Percentiles rank a stretch among this genome's conserved stretches.
These are phyloP conservation scores for Tubosaeta sp. DNA, from an alignment of 768 basidiomycete genomes.

Conservation along the genomic window DNA sequence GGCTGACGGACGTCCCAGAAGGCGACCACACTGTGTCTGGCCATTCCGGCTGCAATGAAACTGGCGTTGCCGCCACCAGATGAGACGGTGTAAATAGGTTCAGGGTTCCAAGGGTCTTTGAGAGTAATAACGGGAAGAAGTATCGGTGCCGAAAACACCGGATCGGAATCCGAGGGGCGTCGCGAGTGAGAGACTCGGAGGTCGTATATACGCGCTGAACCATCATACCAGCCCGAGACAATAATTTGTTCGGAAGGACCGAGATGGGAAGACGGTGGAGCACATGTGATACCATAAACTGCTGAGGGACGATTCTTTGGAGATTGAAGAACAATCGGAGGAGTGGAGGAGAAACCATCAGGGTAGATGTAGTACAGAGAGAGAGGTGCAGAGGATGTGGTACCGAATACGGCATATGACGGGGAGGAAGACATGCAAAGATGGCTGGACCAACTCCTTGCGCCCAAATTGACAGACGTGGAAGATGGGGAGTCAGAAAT, in stretches of 20 bases:
- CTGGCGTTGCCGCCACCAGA: constrained; percentile 66
- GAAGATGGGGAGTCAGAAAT: constrained; percentile 15
- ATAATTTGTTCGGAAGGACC: constrained; percentile 68
- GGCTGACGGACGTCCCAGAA: constrained; percentile 78
- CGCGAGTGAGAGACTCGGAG: constrained; percentile 44
- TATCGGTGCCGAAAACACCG: constrained; percentile 25
- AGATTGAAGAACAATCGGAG: constrained; percentile 47
- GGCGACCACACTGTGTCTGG: constrained; percentile 71
- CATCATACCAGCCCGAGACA: constrained; percentile 82
- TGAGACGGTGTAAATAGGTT: constrained; percentile 73
- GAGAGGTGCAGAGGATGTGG: constrained; percentile 53
- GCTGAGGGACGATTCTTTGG: constrained; percentile 41
- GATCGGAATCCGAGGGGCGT: background rate
- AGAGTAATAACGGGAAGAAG: constrained; percentile 59
- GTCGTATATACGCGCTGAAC: constrained; percentile 69
- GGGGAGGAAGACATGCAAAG: constrained; percentile 48
- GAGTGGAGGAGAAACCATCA: constrained; percentile 41
- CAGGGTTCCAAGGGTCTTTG: constrained; percentile 62
- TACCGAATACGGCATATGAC: constrained; percentile 67
- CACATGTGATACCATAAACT: constrained; percentile 67
- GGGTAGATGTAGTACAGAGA: constrained; percentile 50
- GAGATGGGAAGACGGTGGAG: constrained; percentile 60
- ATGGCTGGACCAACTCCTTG: constrained; percentile 61
- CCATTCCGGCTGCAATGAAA: constrained; percentile 72
- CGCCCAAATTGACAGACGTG: constrained; percentile 40